A percentile compares a stretch with the other conserved stretches of the same genome.
phyloP scores from a whole-genome alignment of 2,329 filamentous ascomycete genomes.

The Paecilomyces sp. region DNA sequence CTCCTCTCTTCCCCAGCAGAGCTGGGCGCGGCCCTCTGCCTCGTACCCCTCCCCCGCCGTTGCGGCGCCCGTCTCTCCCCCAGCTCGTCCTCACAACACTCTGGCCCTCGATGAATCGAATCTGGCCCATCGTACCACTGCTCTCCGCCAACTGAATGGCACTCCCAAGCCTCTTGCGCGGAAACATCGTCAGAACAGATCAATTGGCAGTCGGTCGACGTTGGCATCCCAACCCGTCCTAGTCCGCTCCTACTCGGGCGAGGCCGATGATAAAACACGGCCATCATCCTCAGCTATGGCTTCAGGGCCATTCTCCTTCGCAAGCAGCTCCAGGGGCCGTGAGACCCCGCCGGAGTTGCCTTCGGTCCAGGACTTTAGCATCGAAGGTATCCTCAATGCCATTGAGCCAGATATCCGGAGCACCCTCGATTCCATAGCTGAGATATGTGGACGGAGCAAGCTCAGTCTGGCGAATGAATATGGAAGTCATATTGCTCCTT shows the following conservation, averaged over 20 bases:
- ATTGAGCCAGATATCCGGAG: constrained; percentile 52
- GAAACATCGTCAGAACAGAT: constrained; percentile 16
- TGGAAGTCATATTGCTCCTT: constrained; percentile 53
- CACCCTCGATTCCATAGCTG: constrained; percentile 55
- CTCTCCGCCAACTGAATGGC: constrained; percentile 26
- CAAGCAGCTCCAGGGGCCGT: constrained; percentile 13
- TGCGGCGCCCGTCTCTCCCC: constrained; percentile 14
- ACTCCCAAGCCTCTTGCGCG: constrained; percentile 17
- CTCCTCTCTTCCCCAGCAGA: constrained; percentile 22
- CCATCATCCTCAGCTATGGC: constrained; percentile 21
- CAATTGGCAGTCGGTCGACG: constrained; percentile 15
- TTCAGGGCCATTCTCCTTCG: constrained; percentile 23
- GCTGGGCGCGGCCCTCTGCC: constrained; percentile 22
- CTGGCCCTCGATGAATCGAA: constrained; percentile 22
- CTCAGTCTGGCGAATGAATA: constrained; percentile 58
- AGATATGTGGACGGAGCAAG: constrained; percentile 55
- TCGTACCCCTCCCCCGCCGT: constrained; percentile 16
- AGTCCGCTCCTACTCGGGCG: constrained; percentile 35
- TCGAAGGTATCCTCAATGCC: constrained; percentile 48
- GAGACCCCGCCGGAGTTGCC: constrained; percentile 31
- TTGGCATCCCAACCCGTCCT: constrained; percentile 36
- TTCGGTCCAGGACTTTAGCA: constrained; percentile 47
- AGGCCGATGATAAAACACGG: constrained; percentile 21
- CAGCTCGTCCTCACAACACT: constrained; percentile 17
- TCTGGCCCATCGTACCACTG: constrained; percentile 21